A percentile compares a stretch with the other conserved stretches of the same genome.
phyloP scores from a whole-genome alignment of 2,329 filamentous ascomycete species.

The Phyllosticta capitalensis region DNA sequence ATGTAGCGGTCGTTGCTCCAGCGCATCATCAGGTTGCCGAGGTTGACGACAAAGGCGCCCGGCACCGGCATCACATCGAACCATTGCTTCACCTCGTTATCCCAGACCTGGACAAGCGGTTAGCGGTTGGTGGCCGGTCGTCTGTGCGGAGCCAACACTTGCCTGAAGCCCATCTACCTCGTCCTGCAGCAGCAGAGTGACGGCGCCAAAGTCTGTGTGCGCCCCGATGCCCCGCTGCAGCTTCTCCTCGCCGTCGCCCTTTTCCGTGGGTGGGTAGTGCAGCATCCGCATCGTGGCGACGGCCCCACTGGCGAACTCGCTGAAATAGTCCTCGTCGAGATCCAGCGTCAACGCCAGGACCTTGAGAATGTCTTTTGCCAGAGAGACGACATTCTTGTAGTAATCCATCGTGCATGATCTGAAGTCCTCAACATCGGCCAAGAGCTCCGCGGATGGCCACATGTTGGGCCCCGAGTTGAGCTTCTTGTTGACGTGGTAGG shows the following conservation, averaged over 20 bases:
- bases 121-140: constrained; percentile 17
- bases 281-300: constrained; percentile 35
- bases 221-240: constrained; percentile 33
- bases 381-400: constrained; percentile 28
- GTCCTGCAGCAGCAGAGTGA: constrained; percentile 35
- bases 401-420: constrained; percentile 30
- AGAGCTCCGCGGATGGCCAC: constrained; percentile 25
- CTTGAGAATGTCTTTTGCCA: constrained; percentile 34
- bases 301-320: constrained; percentile 25
- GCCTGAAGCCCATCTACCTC: constrained; percentile 25
- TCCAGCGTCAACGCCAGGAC: constrained; percentile 33
- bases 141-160: constrained; percentile 24
- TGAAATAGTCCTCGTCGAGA: constrained; percentile 29
- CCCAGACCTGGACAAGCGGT: constrained; percentile 21
- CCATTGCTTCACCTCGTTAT: constrained; percentile 21
- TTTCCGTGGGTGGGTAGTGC: constrained; percentile 33
- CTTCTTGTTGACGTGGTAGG: constrained; percentile 29
- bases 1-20: constrained; percentile 35
- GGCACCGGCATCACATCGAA: constrained; percentile 16
- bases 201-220: constrained; percentile 35
- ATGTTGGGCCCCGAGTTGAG: constrained; percentile 33
- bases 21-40: constrained; percentile 33
- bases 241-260: constrained; percentile 27
- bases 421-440: constrained; percentile 22
- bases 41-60: constrained; percentile 22